Evolutionary conservation across 2,329 filamentous ascomycete species (phyloP), one percentile per base, ranked within the genome.

Genomic region (Phyllosticta citriasiana): DNA sequence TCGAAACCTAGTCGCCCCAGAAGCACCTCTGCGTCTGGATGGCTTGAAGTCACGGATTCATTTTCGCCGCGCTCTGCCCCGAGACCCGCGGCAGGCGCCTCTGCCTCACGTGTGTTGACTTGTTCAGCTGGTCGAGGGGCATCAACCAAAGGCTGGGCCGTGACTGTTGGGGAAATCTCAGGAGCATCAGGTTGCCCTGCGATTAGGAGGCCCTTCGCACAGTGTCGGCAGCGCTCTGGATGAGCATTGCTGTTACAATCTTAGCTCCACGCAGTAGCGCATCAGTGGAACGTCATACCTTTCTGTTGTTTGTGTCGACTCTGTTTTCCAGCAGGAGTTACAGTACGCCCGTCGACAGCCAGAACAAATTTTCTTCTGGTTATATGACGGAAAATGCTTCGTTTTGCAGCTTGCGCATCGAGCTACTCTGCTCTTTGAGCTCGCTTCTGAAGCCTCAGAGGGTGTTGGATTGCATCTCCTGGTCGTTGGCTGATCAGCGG

Each of bases 391-490:
- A 19, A 60, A 60, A 26, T 60, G 58, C 3, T n/a, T n/a, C 7
- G 22, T 52, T 26, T 60, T 60, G 47, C 58, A 60, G 27, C 52
- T 26, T n/a, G 58, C 58, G 19, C 58, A 60, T 26, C 55, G 53
- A 8, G 53, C 24, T 26, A n/a, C 14, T 16, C 16, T 60, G 9
- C 40, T 54, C 8, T 47, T 56, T 27, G 58, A 52, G 9, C 53
- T 47, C 7, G 26, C 25, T 19, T 53, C 55, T 4, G 58, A 60
- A 16, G 55, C 55, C 12, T 56, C 58, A 1, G 58, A 60, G n/a
- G 53, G 58, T n/a, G 50, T 47, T 53, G 22, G 4, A 22, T 27
- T 27, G 50, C 57, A n/a, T 10, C n/a, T 47, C 16, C 40, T 47
- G 6, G 4, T 47, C 12, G 14, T 7, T 16, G 40, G 14, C 6